Conservation (phyloP, 2,329 filamentous ascomycete species). For the Periconia macrospinosa region DNA sequence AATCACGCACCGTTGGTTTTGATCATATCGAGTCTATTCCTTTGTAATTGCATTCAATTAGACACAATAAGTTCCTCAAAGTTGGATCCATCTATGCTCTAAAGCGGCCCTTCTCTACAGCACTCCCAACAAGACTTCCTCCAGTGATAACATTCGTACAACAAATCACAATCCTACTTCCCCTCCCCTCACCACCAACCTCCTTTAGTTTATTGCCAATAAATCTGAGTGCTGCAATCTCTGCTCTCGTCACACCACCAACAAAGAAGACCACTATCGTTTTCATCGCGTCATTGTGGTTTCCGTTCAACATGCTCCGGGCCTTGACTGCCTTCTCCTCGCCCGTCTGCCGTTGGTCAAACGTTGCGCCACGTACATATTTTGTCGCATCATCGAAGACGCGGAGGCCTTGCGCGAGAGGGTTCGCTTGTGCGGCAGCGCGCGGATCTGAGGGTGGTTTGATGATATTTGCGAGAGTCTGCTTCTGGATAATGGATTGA, state of each 20-base stretch:
- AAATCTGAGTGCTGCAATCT: slow-evolving; percentile 91
- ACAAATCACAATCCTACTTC: slow-evolving; percentile 85
- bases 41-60: no score
- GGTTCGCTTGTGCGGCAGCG: slow-evolving; percentile 48
- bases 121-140: slow-evolving; percentile 83
- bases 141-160: slow-evolving; percentile 91
- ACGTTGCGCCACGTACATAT: slow-evolving; percentile 82
- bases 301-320: slow-evolving; percentile 77
- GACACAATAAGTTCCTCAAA: no score
- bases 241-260: slow-evolving; percentile 94
- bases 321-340: slow-evolving; percentile 92
- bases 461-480: slow-evolving; percentile 68
- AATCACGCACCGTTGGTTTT: no score
- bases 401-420: slow-evolving; percentile 78
- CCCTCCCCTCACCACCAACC: slow-evolving; percentile 64
- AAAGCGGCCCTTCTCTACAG: slow-evolving; percentile 67
- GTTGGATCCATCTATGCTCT: background rate
- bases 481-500: slow-evolving; percentile 90
- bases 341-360: slow-evolving; percentile 89
- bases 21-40: no score
- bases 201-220: slow-evolving; percentile 75
- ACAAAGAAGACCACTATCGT: slow-evolving; percentile 96
- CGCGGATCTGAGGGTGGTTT: slow-evolving; percentile 47
- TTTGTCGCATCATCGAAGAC: slow-evolving; percentile 92
- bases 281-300: slow-evolving; percentile 59